These are phyloP conservation scores for Calonectria pauciramosa DNA, from an alignment of 2,329 filamentous ascomycete species.

Conservation along the genomic window DNA sequence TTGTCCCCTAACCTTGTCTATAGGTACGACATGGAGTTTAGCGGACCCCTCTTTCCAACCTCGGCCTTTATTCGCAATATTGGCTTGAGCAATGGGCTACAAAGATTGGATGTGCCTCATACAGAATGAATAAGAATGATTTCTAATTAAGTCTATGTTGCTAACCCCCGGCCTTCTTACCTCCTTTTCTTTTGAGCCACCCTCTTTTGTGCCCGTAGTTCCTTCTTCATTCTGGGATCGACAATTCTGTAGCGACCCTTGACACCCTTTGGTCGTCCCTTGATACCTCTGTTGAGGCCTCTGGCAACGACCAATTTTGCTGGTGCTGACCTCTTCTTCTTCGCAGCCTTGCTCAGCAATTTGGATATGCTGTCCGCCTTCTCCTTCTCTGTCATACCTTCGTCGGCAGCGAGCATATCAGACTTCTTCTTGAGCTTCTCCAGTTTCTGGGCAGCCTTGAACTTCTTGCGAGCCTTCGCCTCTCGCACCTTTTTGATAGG, in stretches of 20 bases:
- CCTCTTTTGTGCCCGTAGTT: conserved; percentile 89
- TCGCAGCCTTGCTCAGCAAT: conserved; percentile 84
- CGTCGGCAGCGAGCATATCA: conserved; percentile 89
- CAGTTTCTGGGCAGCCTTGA: conserved; percentile 89
- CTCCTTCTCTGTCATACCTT: conserved; percentile 95
- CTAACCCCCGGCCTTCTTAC: conserved; percentile 28
- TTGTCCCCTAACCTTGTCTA: conserved; percentile 12
- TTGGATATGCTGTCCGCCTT: conserved; percentile 89
- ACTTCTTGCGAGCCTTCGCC: conserved; percentile 96
- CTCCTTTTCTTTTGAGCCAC: conserved; percentile 77
- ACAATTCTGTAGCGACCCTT: conserved; percentile 99
- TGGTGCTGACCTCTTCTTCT: conserved; percentile 87
- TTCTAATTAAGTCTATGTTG: conserved; percentile 29
- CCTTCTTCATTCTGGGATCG: conserved; percentile 95
- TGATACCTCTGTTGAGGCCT: conserved; percentile 86
- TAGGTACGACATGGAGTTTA: conserved; percentile 86
- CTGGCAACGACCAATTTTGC: conserved; percentile 91
- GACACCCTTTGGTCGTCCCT: conserved; percentile 88
- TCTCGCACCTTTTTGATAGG: conserved; percentile 99
- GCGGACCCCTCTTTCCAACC: conserved; percentile 75
- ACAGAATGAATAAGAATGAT: conserved; percentile 28
- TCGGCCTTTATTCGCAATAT: conserved; percentile 67
- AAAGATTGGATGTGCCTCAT: conserved; percentile 21
- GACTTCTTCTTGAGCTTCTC: conserved; percentile 98
- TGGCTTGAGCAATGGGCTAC: conserved; percentile 32